phyloP scores from a whole-genome alignment of 495 filamentous ascomycete species.

The Pyrenopolyporus hunteri region DNA sequence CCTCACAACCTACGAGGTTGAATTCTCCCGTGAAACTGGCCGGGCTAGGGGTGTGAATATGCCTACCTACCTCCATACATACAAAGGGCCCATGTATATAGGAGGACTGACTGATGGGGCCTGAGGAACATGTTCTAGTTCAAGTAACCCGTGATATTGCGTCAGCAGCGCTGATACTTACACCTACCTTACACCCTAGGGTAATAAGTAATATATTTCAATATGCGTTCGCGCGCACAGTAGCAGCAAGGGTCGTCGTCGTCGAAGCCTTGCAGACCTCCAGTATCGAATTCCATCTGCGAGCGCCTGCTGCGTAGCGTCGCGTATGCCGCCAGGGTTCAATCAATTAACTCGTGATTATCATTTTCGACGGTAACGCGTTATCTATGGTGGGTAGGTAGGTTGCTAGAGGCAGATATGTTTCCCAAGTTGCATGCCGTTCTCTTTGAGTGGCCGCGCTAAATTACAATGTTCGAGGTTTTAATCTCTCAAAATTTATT shows the following conservation, averaged over 20 bases:
- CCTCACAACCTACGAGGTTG: slow-evolving; percentile 23
- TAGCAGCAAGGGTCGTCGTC: slow-evolving; percentile 12
- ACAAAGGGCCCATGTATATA: slow-evolving; percentile 3
- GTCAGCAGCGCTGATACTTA: slow-evolving; percentile 18
- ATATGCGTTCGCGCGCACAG: slow-evolving; percentile 7
- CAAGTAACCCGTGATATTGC: slow-evolving; percentile 23
- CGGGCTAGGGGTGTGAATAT: slow-evolving; percentile 2
- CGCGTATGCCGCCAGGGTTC: slow-evolving; percentile 7
- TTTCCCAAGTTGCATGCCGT: not conserved
- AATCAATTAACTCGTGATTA: slow-evolving; percentile 18
- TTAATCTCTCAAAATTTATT: too few species aligned
- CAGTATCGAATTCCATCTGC: slow-evolving; percentile 27
- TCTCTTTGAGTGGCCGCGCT: too few species aligned
- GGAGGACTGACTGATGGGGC: slow-evolving; percentile 7
- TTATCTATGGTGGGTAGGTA: slow-evolving; percentile 11
- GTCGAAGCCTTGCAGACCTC: slow-evolving; percentile 29
- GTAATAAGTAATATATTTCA: slow-evolving; percentile 20
- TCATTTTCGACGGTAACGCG: slow-evolving; percentile 5
- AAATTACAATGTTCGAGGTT: too few species aligned
- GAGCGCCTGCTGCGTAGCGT: slow-evolving; percentile 16
- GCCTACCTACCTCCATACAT: too few species aligned
- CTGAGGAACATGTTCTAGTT: slow-evolving; percentile 14
- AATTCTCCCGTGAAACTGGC: slow-evolving; percentile 25
- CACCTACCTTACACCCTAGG: slow-evolving; percentile 14
- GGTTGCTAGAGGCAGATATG: not conserved